These are phyloP conservation scores for Microsporum ferrugineum DNA, from an alignment of 2,329 filamentous ascomycete genomes.

Conservation along the genomic window DNA sequence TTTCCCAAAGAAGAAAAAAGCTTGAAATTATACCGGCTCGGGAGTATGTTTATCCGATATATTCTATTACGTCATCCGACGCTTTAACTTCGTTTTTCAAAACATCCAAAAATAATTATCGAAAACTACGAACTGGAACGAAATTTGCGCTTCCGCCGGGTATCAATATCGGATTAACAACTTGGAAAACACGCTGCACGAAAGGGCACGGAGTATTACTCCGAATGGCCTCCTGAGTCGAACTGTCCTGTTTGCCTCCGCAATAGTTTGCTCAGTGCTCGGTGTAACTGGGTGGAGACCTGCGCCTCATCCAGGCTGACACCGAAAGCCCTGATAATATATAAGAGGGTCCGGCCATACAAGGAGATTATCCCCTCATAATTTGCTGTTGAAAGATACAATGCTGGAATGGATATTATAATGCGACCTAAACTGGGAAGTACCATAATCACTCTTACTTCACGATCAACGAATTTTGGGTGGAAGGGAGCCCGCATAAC, in stretches of 20 bases:
- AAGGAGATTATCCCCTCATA: not conserved
- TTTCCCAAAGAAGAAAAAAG: not conserved
- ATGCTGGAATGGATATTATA: not conserved
- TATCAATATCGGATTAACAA: not conserved
- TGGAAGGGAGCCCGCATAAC: not conserved
- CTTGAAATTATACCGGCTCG: not conserved
- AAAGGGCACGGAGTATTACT: not conserved
- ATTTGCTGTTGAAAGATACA: not conserved
- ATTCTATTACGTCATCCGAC: not conserved
- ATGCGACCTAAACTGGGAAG: not conserved
- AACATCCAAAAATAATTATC: too few species aligned
- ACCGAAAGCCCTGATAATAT: not conserved
- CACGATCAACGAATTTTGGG: too few species aligned
- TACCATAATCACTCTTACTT: not conserved
- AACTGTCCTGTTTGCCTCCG: not conserved
- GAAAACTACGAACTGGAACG: too few species aligned
- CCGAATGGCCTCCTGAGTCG: not conserved
- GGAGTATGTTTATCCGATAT: not conserved
- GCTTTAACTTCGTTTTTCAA: not conserved
- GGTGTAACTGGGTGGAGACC: not conserved
- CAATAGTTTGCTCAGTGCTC: not conserved
- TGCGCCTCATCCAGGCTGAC: conserved; percentile 1
- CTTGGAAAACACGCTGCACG: not conserved
- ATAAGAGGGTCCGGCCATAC: not conserved
- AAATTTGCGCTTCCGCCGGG: too few species aligned